A percentile compares a stretch with the other conserved stretches of the same genome.
phyloP scores from a whole-genome alignment of 75 land plant genomes.

The Pinus tabuliformis region DNA sequence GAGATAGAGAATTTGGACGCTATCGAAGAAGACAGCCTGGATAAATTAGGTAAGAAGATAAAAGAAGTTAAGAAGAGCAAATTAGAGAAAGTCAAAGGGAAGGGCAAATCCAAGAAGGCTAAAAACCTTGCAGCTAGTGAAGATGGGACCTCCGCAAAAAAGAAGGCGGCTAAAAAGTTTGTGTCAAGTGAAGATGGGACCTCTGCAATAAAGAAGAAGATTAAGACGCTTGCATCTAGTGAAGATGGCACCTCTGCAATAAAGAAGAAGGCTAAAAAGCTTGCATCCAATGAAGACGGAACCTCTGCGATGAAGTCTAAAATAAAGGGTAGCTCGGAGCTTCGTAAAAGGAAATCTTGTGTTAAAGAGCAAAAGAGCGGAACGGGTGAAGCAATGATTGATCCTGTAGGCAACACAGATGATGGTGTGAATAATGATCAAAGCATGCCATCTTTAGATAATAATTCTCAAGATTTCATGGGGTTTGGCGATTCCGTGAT shows the following conservation, averaged over 20 bases:
- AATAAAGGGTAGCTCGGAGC: not conserved
- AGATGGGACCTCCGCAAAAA: not conserved
- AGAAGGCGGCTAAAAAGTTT: not conserved
- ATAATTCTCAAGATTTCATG: not conserved
- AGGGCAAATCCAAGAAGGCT: not conserved
- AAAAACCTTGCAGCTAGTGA: not conserved
- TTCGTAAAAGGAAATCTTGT: not conserved
- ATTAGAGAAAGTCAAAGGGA: not conserved
- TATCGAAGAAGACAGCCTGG: not conserved
- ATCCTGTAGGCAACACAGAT: not conserved
- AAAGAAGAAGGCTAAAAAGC: no score
- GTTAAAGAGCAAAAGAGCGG: not conserved
- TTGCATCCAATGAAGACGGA: no score
- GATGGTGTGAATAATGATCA: not conserved
- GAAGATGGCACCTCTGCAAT: no score
- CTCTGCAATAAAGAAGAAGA: no score
- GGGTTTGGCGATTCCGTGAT: conserved; percentile 47
- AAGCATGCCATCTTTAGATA: not conserved
- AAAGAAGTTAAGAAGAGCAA: not conserved
- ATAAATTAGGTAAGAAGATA: not conserved
- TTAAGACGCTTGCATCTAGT: no score
- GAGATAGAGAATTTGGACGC: not conserved
- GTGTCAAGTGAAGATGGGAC: no score
- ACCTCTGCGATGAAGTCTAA: no score
- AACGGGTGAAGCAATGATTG: not conserved